Evolutionary conservation across 352 stramenopile species (phyloP).

Genomic region (Phytophthora podocarpi): DNA sequence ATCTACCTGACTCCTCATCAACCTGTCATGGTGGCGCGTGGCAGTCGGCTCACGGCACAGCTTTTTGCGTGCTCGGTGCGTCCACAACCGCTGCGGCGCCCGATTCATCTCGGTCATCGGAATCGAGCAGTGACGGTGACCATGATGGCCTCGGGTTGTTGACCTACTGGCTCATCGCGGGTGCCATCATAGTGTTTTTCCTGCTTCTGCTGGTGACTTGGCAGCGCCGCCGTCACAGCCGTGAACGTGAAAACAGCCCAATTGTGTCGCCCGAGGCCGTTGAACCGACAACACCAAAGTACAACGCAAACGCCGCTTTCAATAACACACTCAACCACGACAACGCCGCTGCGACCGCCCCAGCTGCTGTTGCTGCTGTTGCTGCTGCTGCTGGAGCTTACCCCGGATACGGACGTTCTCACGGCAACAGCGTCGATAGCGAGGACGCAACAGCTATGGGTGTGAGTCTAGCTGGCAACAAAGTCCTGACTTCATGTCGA

Average conservation of each 20-base stretch:
- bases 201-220: conserved; percentile 37
- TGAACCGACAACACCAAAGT: conserved; percentile 30
- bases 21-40: conserved; percentile 35
- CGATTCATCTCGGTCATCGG: conserved; percentile 24
- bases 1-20: conserved; percentile 22
- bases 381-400: conserved; percentile 5
- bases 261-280: conserved; percentile 29
- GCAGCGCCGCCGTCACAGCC: conserved; percentile 34
- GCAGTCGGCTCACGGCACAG: conserved; percentile 37
- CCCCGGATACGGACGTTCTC: conserved; percentile 18
- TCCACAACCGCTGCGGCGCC: conserved; percentile 27
- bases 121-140: conserved; percentile 14
- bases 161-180: conserved; percentile 40
- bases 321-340: conserved; percentile 20
- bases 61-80: conserved; percentile 45
- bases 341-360: not conserved
- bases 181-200: conserved; percentile 39
- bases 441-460: conserved; percentile 34
- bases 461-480: conserved; percentile 34
- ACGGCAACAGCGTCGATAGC: conserved; percentile 33
- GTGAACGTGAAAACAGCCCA: conserved; percentile 24
- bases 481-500: conserved; percentile 37
- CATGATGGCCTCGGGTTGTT: conserved; percentile 19
- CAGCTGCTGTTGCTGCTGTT: not conserved
- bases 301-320: conserved; percentile 24